Conservation (phyloP, 352 stramenopile genomes). For the Globisporangium echinulatum region DNA sequence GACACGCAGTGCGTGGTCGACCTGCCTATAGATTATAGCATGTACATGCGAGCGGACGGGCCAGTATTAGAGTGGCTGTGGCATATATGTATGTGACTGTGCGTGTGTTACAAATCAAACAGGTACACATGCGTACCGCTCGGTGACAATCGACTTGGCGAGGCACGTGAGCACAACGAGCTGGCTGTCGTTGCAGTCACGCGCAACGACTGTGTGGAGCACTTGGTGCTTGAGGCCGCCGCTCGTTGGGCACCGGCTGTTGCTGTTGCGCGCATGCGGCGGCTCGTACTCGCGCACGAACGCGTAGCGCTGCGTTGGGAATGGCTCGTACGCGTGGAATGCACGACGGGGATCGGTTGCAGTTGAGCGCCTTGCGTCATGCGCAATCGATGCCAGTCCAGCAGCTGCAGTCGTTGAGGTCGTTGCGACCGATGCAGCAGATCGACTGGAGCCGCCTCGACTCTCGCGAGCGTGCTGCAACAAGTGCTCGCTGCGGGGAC, state of each 20-base stretch:
- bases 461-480: neutral
- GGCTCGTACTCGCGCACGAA: slow-evolving; percentile 15
- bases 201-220: slow-evolving; percentile 22
- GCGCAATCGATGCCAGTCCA: neutral
- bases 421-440: neutral
- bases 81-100: too few species aligned
- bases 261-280: slow-evolving; percentile 1
- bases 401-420: neutral
- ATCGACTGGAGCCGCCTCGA: neutral
- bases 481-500: neutral
- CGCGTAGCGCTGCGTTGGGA: slow-evolving; percentile 20
- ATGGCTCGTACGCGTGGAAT: slow-evolving; percentile 20
- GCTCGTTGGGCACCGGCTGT: neutral
- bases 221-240: slow-evolving; percentile 13
- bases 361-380: slow-evolving; percentile 7
- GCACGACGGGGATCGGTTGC: neutral
- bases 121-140: slow-evolving; percentile 17
- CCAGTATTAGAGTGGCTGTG: neutral
- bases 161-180: slow-evolving; percentile 36
- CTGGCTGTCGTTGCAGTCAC: slow-evolving; percentile 6
- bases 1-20: slow-evolving; percentile 35
- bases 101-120: too few species aligned
- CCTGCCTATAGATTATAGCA: slow-evolving; percentile 18
- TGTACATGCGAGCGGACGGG: neutral
- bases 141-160: slow-evolving; percentile 26